A percentile compares a stretch with the other conserved stretches of the same genome.
Evolutionary conservation across 2,329 filamentous ascomycete species (phyloP).

Genomic region (Xylariaceae sp.): DNA sequence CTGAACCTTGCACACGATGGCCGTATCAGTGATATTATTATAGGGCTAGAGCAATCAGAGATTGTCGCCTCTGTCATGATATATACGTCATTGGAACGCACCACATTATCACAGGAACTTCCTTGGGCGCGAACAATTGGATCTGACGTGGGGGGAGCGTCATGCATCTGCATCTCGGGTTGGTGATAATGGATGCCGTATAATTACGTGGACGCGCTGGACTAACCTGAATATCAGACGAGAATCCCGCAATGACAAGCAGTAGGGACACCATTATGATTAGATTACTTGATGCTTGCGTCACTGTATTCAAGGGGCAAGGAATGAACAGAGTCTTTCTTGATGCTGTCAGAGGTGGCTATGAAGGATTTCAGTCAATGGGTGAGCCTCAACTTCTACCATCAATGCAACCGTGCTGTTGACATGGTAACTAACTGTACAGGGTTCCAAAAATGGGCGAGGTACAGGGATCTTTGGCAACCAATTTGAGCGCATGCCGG

Average conservation of each 20-base stretch:
- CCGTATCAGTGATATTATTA: conserved; percentile 55
- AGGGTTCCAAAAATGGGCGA: conserved; percentile 63
- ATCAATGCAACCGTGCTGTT: conserved; percentile 16
- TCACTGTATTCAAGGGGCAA: conserved; percentile 48
- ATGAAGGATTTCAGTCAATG: conserved; percentile 53
- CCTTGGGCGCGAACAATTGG: conserved; percentile 58
- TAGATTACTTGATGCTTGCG: conserved; percentile 57
- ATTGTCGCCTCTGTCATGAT: conserved; percentile 59
- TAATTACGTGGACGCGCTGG: conserved; percentile 3
- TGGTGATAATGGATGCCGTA: conserved; percentile 31
- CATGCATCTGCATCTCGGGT: conserved; percentile 64
- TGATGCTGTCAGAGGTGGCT: conserved; percentile 55
- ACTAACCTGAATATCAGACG: conserved; percentile 41
- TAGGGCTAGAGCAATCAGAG: conserved; percentile 51
- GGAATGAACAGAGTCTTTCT: conserved; percentile 59
- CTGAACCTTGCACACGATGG: conserved; percentile 51
- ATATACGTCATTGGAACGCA: conserved; percentile 52
- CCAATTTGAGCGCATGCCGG: conserved; percentile 33
- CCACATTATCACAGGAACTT: conserved; percentile 51
- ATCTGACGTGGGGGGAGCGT: conserved; percentile 57
- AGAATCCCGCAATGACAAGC: conserved; percentile 46
- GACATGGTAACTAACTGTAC: conserved; percentile 1
- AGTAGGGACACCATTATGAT: conserved; percentile 54
- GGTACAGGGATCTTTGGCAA: conserved; percentile 59
- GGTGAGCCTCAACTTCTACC: conserved; percentile 45